These are phyloP conservation scores for Claviceps capensis DNA, from an alignment of 2,329 filamentous ascomycete species.

Conservation along the genomic window DNA sequence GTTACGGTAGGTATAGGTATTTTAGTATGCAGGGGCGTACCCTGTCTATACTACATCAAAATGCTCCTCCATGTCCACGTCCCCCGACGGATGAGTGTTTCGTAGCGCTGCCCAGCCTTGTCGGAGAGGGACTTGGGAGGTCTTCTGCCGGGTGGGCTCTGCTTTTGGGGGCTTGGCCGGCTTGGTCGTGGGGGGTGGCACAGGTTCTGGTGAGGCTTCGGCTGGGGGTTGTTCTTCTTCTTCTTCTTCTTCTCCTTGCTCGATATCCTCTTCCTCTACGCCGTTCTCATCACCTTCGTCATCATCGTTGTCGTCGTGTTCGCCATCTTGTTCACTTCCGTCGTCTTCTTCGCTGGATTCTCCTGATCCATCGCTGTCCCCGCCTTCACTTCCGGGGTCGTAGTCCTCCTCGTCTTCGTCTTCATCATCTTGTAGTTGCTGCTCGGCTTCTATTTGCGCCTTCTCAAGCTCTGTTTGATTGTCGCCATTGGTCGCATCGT, in stretches of 20 bases:
- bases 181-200: conserved; percentile 6
- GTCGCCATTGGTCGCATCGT: conserved; percentile 14
- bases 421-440: conserved; percentile 43
- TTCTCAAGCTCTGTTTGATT: conserved; percentile 34
- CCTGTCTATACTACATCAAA: conserved; percentile 16
- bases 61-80: conserved; percentile 19
- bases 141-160: conserved; percentile 2
- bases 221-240: conserved; percentile 9
- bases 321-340: conserved; percentile 36
- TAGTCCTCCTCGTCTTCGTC: conserved; percentile 55
- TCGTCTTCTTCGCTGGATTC: conserved; percentile 36
- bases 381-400: conserved; percentile 46
- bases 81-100: conserved; percentile 11
- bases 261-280: conserved; percentile 11
- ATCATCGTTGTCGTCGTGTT: conserved; percentile 25
- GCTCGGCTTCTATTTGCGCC: conserved; percentile 37
- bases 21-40: background rate
- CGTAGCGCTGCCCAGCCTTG: conserved; percentile 19
- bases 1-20: too few relatives aligned
- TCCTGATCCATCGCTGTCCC: conserved; percentile 41
- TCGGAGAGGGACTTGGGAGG: conserved; percentile 11
- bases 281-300: conserved; percentile 20
- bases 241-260: conserved; percentile 10
- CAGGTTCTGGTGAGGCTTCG: conserved; percentile 1
- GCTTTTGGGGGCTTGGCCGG: conserved; percentile 6